These are phyloP conservation scores for Protostelium mycophagum DNA, from an alignment of 78 protist species.

Conservation along the genomic window DNA sequence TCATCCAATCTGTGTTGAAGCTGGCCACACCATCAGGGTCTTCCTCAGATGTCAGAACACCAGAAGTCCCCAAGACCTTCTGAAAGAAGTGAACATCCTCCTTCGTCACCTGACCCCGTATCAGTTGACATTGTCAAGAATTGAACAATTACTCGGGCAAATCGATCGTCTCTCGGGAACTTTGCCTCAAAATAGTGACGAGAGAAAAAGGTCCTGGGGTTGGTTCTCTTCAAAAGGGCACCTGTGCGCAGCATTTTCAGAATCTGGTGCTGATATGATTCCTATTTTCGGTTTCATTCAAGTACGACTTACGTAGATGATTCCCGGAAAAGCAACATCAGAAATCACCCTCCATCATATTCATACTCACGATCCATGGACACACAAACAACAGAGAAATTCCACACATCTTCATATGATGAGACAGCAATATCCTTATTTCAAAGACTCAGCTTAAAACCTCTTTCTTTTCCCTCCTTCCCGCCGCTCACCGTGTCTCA, in stretches of 20 bases:
- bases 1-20: conserved; percentile 71
- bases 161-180: background rate
- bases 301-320: too few relatives aligned
- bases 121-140: background rate
- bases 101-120: too few relatives aligned
- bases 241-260: background rate
- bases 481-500: background rate
- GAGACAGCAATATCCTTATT: background rate
- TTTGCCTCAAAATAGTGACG: background rate
- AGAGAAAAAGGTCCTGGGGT: background rate
- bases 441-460: background rate
- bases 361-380: too few relatives aligned
- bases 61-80: conserved; percentile 5
- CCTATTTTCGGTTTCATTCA: too few relatives aligned
- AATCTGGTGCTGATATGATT: too few relatives aligned
- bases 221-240: background rate
- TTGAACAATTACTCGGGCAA: background rate
- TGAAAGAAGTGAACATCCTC: conserved; percentile 28
- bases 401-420: background rate
- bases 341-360: too few relatives aligned
- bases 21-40: conserved; percentile 14
- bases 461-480: background rate
- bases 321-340: too few relatives aligned
- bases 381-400: background rate
- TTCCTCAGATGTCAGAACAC: conserved; percentile 24